Percentiles rank a stretch among this genome's conserved stretches.
phyloP scores from a whole-genome alignment of 1,284 basidiomycete genomes.

The Moniliophthora roreri region DNA sequence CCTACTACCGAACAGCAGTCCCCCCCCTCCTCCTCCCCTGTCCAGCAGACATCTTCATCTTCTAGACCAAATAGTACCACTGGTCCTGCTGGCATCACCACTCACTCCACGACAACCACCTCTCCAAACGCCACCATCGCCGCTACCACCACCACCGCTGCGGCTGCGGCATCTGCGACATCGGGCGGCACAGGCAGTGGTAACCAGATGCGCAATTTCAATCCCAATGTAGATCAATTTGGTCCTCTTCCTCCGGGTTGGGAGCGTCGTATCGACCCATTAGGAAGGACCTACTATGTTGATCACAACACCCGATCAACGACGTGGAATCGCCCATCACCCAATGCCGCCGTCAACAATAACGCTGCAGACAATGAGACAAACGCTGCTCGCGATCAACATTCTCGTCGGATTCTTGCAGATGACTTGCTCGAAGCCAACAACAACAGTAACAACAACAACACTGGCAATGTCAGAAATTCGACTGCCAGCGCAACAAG shows the following conservation, averaged over 20 bases:
- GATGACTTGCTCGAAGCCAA: constrained; percentile 77
- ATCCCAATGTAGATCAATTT: constrained; percentile 82
- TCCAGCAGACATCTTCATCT: constrained; percentile 24
- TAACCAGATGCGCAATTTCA: constrained; percentile 72
- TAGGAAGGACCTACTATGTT: constrained; percentile 90
- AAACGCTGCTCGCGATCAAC: constrained; percentile 74
- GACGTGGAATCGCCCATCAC: constrained; percentile 83
- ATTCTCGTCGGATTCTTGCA: constrained; percentile 74
- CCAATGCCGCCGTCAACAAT: constrained; percentile 53
- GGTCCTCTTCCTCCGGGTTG: constrained; percentile 84
- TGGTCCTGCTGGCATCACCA: constrained; percentile 21
- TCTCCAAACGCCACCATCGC: constrained; percentile 20
- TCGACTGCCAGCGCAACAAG: constrained; percentile 32
- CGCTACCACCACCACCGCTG: constrained; percentile 27
- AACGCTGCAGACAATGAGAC: constrained; percentile 58
- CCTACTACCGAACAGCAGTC: too few species aligned
- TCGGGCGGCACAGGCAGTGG: constrained; percentile 26
- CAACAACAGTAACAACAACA: constrained; percentile 34
- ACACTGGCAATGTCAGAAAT: constrained; percentile 31
- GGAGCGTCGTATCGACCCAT: constrained; percentile 91
- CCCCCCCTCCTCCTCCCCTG: constrained; percentile 19
- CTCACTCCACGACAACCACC: constrained; percentile 20
- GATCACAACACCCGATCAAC: constrained; percentile 93
- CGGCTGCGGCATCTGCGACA: constrained; percentile 27
- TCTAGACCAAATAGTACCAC: constrained; percentile 37